Base-by-base conservation (phyloP, 1,284 basidiomycete species). In the Apiotrichum veenhuisii region DNA sequence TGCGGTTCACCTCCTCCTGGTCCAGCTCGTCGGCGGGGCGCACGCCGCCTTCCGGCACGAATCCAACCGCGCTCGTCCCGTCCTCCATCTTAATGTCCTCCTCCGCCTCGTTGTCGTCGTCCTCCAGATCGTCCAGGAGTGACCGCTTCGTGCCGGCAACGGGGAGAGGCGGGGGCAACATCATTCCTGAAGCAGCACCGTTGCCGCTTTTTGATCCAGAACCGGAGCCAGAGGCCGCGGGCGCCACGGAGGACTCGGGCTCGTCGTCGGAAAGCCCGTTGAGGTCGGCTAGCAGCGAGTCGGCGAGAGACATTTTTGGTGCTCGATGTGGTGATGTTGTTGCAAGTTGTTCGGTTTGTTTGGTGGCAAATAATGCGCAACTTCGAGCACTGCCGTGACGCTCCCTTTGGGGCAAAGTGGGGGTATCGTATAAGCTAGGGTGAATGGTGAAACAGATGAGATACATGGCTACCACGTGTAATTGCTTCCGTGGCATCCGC, bases 1-100 rank as follows among this genome's bases (percentile, higher is more conserved):
- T 93, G 65, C 85, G 83, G 70, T 94, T 87, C 30, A 98, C 94
- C 55, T 94, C 91, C 62, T 93, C 92, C 38, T 82, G 85, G 72
- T 96, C 91, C 43, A 98, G 80, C 76, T 98, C 93, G 26, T 96
- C 93, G 10, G 94, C 89, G 10, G 95, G 95, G 64, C 85, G 85
- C 3, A 95, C 81, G 5, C 95, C 95, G 7, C 93, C 94, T 64
- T 91, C 87, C 0, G 94, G 83, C 0, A 97, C 85, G n/a, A 88
- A 81, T 7, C 83, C 83, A 11, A 67, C 66, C 12, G 68, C 68
- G 38, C 63, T 64, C 27, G 59, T 63, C 1, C 73, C 71, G 50
- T 74, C 66, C 47, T 72, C 71, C 57, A 74, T 58, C 0, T 80
- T 70, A 51, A 66, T 54, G 34, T 57, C 68, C 8, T 70, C 68